These are phyloP conservation scores for Rhynchosporium agropyri DNA, from an alignment of 2,329 filamentous ascomycete species.

Conservation along the genomic window DNA sequence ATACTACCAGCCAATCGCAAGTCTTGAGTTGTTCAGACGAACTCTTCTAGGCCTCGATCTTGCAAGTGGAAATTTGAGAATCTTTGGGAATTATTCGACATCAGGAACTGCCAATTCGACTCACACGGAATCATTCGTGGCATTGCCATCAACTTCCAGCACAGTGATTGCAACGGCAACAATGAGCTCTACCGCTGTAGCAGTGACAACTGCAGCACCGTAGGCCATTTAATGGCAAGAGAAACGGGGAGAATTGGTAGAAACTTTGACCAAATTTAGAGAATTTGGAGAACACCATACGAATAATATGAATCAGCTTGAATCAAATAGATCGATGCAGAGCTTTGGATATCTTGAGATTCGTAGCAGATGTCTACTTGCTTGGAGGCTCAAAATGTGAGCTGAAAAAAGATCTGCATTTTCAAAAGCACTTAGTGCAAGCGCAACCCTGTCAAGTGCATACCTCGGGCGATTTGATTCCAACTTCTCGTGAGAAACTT, in stretches of 20 bases:
- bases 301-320: too few relatives aligned
- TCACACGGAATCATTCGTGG: constrained; percentile 30
- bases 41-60: constrained; percentile 38
- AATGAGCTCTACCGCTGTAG: constrained; percentile 9
- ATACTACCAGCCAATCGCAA: constrained; percentile 36
- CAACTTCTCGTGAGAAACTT: too few relatives aligned
- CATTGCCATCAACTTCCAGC: constrained; percentile 28
- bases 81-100: constrained; percentile 32
- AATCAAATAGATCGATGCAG: too few relatives aligned
- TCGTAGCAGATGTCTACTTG: too few relatives aligned
- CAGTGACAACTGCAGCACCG: constrained; percentile 17
- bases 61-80: constrained; percentile 48
- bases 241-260: background rate
- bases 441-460: too few relatives aligned
- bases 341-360: background rate
- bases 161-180: background rate
- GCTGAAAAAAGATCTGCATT: too few relatives aligned
- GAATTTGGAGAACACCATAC: background rate
- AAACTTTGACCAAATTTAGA: too few relatives aligned
- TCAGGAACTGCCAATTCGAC: constrained; percentile 30
- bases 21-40: constrained; percentile 39
- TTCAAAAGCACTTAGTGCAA: background rate
- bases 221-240: constrained; percentile 8
- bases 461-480: too few relatives aligned
- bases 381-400: too few relatives aligned